phyloP scores from a whole-genome alignment of 2,329 filamentous ascomycete genomes.

The Colletotrichum phormii region DNA sequence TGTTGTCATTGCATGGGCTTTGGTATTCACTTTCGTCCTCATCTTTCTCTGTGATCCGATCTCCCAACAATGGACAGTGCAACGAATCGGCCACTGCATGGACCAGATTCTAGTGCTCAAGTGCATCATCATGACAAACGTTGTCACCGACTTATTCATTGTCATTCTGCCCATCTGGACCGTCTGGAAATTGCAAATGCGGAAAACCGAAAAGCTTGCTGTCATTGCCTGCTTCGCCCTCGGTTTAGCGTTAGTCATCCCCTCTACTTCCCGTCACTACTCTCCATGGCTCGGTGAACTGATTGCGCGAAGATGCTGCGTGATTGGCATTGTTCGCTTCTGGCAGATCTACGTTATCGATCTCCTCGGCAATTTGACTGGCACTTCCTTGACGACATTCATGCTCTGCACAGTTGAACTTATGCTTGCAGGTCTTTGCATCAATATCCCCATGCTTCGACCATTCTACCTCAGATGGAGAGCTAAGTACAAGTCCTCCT shows the following conservation, averaged over 20 bases:
- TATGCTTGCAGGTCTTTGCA: constrained; percentile 53
- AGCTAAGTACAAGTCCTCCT: constrained; percentile 46
- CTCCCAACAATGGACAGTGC: constrained; percentile 39
- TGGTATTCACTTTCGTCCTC: constrained; percentile 39
- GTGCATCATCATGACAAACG: constrained; percentile 45
- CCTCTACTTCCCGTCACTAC: background rate
- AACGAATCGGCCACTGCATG: constrained; percentile 38
- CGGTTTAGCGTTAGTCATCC: constrained; percentile 36
- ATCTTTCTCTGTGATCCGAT: constrained; percentile 41
- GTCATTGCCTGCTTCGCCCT: constrained; percentile 41
- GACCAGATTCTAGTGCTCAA: constrained; percentile 39
- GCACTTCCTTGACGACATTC: constrained; percentile 52
- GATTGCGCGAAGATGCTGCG: constrained; percentile 44
- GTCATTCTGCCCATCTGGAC: constrained; percentile 49
- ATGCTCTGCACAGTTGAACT: constrained; percentile 55
- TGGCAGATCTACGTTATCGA: constrained; percentile 52
- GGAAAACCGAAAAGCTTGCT: constrained; percentile 41
- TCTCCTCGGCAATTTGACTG: constrained; percentile 49
- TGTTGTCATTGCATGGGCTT: constrained; percentile 37
- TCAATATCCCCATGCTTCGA: constrained; percentile 55
- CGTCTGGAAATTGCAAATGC: constrained; percentile 47
- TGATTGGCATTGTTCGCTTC: constrained; percentile 52
- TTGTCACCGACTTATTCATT: constrained; percentile 50
- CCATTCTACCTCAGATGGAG: constrained; percentile 48
- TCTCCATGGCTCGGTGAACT: background rate